Evolutionary conservation across 129 eudicot species (phyloP).

Genomic region (Centrapalus pauciflorus): DNA sequence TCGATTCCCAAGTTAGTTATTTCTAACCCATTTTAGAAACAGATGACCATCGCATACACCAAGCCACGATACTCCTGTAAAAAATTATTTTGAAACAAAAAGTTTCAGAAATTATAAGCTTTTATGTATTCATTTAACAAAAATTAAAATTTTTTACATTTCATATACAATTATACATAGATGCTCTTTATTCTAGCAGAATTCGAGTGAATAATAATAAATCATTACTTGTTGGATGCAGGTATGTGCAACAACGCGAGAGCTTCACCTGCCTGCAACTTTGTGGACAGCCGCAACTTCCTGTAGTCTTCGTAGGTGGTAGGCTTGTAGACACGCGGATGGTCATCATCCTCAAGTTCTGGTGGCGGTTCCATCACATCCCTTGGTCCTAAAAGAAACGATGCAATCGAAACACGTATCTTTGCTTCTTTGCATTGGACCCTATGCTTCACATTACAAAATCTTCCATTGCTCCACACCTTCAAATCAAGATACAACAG

Average conservation of each 20-base stretch:
- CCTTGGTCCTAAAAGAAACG: constrained; percentile 68
- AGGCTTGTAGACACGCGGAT: constrained; percentile 53
- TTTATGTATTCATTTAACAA: too few species aligned
- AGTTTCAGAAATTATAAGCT: too few species aligned
- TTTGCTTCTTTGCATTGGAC: constrained; percentile 67
- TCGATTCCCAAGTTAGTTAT: too few species aligned
- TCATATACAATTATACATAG: too few species aligned
- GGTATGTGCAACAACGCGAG: constrained; percentile 37
- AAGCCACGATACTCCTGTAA: too few species aligned
- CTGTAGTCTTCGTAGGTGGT: constrained; percentile 52
- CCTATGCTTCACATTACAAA: constrained; percentile 62
- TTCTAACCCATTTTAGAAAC: too few species aligned
- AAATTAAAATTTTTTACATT: too few species aligned
- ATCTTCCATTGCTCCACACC: constrained; percentile 87
- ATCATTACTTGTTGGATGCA: constrained; percentile 6
- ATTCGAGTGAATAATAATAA: too few species aligned
- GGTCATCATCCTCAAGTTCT: constrained; percentile 48
- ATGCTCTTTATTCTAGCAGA: too few species aligned
- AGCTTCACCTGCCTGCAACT: constrained; percentile 62
- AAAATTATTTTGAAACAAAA: too few species aligned
- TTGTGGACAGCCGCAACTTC: constrained; percentile 34
- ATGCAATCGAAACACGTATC: constrained; percentile 59
- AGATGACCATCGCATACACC: too few species aligned
- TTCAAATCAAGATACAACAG: constrained; percentile 31
- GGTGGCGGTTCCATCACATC: constrained; percentile 44